Base-by-base conservation (phyloP, 129 eudicot genomes). In the Flaveria ramosissima region DNA sequence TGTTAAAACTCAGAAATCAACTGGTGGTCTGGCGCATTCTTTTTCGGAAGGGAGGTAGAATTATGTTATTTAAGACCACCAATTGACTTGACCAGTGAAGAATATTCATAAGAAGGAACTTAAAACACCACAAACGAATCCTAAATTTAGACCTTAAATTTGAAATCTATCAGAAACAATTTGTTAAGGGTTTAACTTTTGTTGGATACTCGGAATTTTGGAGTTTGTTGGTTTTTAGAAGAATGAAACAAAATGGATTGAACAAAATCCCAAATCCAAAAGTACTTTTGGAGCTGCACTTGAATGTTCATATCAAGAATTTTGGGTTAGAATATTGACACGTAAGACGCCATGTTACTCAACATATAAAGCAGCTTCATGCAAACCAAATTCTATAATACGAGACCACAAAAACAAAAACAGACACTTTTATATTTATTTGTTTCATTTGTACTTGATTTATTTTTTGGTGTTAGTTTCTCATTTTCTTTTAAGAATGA, bases 211-310 rank as follows among this genome's bases (percentile, higher is more conserved):
- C 64, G 14, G 14, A 9, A 57, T 20, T 57, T 48, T 13, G 53
- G 60, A 52, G 60, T 52, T 57, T 57, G 15, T 57, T 57, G 64
- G 64, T 57, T 21, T 57, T 21, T 6, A 57, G 64, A 57, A 57
- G 13, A 57, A 57, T 57, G 64, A 20, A 57, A 57, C 64, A 57
- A 23, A 57, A 20, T 57, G 32, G 64, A 57, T 57, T 9, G 32
- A 57, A 57, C 61, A 57, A 57, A 57, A 20, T 23, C 64, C 30
- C 27, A 57, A 57, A 20, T 9, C 16, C 27, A 57, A 57, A 57
- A 57, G 8, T 57, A 57, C 15, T 21, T n/a, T 23, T 57, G 64
- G 3, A 16, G 2, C 21, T 50, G 48, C 48, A 45, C 13, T 50
- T 50, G 56, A 50, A 15, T 19, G 26, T n/a, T 17, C 10, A 9